Evolutionary conservation across 441 rosid species (phyloP), one percentile per base, ranked within the genome.

Genomic region (Erodium trifolium): DNA sequence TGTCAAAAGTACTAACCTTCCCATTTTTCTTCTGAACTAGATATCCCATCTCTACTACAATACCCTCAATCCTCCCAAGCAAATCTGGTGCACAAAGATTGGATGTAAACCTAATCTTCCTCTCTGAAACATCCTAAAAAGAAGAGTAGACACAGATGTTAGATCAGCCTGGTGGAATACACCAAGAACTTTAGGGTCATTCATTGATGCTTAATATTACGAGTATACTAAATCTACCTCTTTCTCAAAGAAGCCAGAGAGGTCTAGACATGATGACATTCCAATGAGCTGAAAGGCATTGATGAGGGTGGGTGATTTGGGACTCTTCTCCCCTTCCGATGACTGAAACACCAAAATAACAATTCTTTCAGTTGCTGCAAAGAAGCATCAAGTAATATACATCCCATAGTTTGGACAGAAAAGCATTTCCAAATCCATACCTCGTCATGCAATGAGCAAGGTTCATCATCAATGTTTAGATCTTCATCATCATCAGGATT

Each of bases 251-350:
- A 94, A 91, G 73, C 99, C 99, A 2, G 99, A 94, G 65, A 94
- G 89, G 78, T 94, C 99, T 11, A 94, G 89, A 76, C 85, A 87
- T 17, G 97, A 94, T 41, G 99, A 91, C 99, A 93, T 94, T 77
- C 99, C 99, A 10, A 94, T 94, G 49, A 94, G 80, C 80, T 94
- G 96, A 79, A 94, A 94, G 72, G 97, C 97, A 67, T 91, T 90
- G 72, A 94, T 88, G 39, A 79, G 71, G 37, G 76, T 75, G 45
- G 92, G 91, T 4, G 88, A 88, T 75, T 77, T 81, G 3, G 87
- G 86, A 68, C 83, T 82, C 70, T 68, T 85, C 31, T 79, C 86
- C 57, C 73, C 73, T 72, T 75, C 74, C 4, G 60, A 69, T 69
- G 78, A 70, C 85, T 80, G 65, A 34, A 73, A 23, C 19, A 11